phyloP scores from a whole-genome alignment of 2,329 filamentous ascomycete genomes.

The Ceratocystis diversiconidia region DNA sequence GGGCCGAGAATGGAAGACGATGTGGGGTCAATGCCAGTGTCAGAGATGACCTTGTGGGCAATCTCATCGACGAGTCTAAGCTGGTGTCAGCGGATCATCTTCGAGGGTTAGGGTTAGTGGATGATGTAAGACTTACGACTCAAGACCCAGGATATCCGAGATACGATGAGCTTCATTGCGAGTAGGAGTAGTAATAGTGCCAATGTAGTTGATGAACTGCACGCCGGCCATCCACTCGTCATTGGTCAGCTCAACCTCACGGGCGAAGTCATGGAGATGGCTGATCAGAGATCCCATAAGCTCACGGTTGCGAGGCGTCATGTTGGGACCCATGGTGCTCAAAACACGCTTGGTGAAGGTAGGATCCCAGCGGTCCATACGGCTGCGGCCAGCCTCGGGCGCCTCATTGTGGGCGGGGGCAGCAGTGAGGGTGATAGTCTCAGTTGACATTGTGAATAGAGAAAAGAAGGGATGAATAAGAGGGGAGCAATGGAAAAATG shows the following conservation, averaged over 20 bases:
- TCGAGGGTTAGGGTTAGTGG: background rate
- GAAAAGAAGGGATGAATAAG: background rate
- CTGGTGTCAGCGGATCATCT: background rate
- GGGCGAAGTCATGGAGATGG: slow-evolving; percentile 65
- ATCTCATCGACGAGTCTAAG: slow-evolving; percentile 50
- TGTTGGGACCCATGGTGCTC: slow-evolving; percentile 57
- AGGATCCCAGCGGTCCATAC: slow-evolving; percentile 37
- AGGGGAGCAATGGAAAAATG: background rate
- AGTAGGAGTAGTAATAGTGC: slow-evolving; percentile 51
- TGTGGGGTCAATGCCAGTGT: slow-evolving; percentile 49
- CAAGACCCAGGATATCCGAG: slow-evolving; percentile 59
- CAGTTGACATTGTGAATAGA: background rate
- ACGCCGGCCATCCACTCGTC: slow-evolving; percentile 68
- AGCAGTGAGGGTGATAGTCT: slow-evolving; percentile 10
- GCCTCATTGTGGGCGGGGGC: background rate
- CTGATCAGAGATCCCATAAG: slow-evolving; percentile 50
- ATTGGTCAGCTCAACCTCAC: slow-evolving; percentile 61
- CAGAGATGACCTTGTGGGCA: slow-evolving; percentile 47
- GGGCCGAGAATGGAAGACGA: slow-evolving; percentile 63
- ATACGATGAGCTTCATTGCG: slow-evolving; percentile 63
- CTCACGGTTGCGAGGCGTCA: slow-evolving; percentile 47
- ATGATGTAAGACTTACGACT: slow-evolving; percentile 38
- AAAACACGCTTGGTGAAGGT: slow-evolving; percentile 63
- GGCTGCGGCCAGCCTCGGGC: slow-evolving; percentile 8
- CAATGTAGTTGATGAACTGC: slow-evolving; percentile 59